Base-by-base conservation (phyloP, 2,329 filamentous ascomycete genomes). In the Cadophora luteo-olivacea region DNA sequence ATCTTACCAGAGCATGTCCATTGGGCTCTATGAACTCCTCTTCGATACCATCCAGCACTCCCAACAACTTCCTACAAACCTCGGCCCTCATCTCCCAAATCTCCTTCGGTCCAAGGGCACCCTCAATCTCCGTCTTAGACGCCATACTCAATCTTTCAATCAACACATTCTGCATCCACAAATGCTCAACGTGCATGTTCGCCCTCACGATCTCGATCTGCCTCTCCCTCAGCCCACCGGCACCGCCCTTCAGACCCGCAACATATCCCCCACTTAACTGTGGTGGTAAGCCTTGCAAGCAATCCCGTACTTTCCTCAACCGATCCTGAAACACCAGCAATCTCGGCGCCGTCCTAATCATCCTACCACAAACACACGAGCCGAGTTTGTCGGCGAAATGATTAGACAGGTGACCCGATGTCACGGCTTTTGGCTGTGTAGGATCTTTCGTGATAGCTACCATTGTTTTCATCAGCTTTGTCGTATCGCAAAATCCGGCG, bases 121-220 rank as follows among this genome's bases (percentile, higher is more conserved):
- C 32, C 4, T 58, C n/a, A 14, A 4, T 2, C 16, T 58, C 33
- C 7, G 55, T 58, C 32, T 38, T 58, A 25, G 33, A 58, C 7
- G 55, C 55, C 33, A 58, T 38, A 6, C 33, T 16, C 19, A 58
- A n/a, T 11, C 55, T 38, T 9, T 58, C 55, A 22, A 36, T 58
- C 32, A 58, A 14, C 16, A 58, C 55, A 24, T 58, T 33, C 29
- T 58, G 55, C 55, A 58, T 58, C 55, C 55, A 38, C 19, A 38
- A 6, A 58, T 58, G 55, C n/a, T 58, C 19, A 2, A 58, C n/a
- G 11, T 58, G 55, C 33, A 58, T 9, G 24, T 36, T 38, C 22
- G 33, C 33, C 19, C 55, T 2, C 33, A 58, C 1, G 9, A 19
- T 38, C 55, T 58, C 55, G 9, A 38, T 24, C 38, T 58, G 55